Percentiles rank a stretch among this genome's conserved stretches.
Conservation (phyloP, 345 rosid genomes). For the Melaleuca quinquenervia region DNA sequence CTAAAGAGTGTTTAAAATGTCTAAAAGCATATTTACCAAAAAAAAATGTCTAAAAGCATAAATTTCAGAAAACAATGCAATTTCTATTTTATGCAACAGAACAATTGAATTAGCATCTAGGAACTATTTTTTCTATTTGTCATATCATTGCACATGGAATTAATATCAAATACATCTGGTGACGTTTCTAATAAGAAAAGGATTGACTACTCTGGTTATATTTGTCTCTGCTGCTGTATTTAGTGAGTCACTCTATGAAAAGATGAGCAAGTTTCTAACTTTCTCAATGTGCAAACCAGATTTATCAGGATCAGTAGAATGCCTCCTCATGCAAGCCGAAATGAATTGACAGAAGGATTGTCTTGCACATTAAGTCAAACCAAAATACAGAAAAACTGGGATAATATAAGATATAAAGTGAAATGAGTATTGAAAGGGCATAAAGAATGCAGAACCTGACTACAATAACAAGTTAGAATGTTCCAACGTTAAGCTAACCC, state of each 20-base stretch:
- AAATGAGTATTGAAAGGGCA: background rate
- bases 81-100: background rate
- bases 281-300: background rate
- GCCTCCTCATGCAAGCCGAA: background rate
- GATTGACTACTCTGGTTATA: background rate
- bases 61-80: background rate
- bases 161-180: background rate
- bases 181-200: background rate
- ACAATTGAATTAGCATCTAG: background rate
- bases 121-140: background rate
- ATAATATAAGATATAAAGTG: background rate
- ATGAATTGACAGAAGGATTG: background rate
- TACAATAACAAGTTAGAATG: background rate
- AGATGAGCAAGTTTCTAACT: background rate
- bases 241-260: background rate
- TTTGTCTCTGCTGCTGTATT: background rate
- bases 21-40: background rate
- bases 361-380: background rate
- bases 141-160: background rate
- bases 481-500: background rate
- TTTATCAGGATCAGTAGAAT: background rate
- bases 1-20: slow-evolving; percentile 12
- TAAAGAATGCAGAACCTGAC: background rate
- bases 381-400: background rate
- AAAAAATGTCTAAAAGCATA: background rate